Base-by-base conservation (phyloP, 148 eudicot genomes). In the Fallopia convolvulus region DNA sequence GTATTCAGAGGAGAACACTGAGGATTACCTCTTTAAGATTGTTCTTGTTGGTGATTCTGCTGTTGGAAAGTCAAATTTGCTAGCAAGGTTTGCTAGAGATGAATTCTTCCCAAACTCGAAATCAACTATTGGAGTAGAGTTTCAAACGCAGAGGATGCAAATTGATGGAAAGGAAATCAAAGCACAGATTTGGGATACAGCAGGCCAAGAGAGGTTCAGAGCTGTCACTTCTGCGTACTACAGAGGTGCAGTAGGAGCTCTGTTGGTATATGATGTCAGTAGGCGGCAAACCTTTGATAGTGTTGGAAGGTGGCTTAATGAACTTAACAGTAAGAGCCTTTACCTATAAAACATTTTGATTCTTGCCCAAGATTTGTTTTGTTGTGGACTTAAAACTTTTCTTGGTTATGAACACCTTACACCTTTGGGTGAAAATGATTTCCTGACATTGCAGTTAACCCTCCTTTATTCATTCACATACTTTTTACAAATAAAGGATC, bases 101-200 rank as follows among this genome's bases (percentile, higher is more conserved):
- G 98, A 92, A 81, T 94, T 92, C 74, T 89, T 89, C 72, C 89
- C 97, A 14, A 94, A 87, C 80, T 94, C 97, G 23, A 94, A 92
- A 79, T 94, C 98, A 61, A 92, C 98, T 4, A 94, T 94, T 68
- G 98, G 98, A 65, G 97, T 94, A 79, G 98, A 94, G 80, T 94
- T 94, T 80, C 98, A 94, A 87, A 94, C 98, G 6, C 98, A 94
- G 70, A 94, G 88, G 79, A 86, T 94, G 84, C 84, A 85, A 76
- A 89, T 92, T 20, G 86, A 94, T 30, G 98, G 98, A 46, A 94
- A 92, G 82, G 97, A 94, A 84, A 81, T 94, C 72, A 94, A 94
- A 84, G 98, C 98, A 49, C 98, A 94, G 84, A 94, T 94, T 18
- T 94, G 98, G 98, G 98, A 94, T 83, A 94, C 95, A 53, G 98